phyloP scores from a whole-genome alignment of 2,329 filamentous ascomycete genomes.

The Hypoxylon sp. region DNA sequence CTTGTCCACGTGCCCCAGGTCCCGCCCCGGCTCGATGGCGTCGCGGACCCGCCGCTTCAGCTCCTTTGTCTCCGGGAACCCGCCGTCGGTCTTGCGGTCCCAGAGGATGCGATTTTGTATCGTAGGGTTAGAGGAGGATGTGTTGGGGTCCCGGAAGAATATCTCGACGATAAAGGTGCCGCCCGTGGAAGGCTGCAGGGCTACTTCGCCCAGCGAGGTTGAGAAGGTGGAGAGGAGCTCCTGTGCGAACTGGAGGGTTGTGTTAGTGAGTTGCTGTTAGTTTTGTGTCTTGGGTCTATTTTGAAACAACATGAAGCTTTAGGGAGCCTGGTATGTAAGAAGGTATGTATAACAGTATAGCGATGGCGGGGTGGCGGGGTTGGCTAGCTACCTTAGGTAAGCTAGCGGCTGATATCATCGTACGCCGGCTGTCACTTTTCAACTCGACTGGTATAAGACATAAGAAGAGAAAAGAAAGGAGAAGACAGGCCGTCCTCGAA shows the following conservation, averaged over 20 bases:
- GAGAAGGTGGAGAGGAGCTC: constrained; percentile 95
- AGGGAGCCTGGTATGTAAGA: not conserved
- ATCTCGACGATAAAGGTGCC: constrained; percentile 85
- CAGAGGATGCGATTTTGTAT: constrained; percentile 70
- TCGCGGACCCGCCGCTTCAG: constrained; percentile 87
- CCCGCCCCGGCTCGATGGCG: constrained; percentile 79
- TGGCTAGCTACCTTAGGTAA: too few relatives aligned
- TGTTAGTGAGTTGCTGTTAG: too few relatives aligned
- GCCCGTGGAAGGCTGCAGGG: constrained; percentile 85
- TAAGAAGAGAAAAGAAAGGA: constrained; percentile 11
- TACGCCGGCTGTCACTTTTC: not conserved
- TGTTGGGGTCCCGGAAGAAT: constrained; percentile 44
- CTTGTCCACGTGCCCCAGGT: constrained; percentile 85
- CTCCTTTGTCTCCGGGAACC: constrained; percentile 94
- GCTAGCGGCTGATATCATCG: constrained; percentile 3
- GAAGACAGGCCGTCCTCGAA: not conserved
- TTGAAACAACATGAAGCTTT: too few relatives aligned
- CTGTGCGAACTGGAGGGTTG: constrained; percentile 78
- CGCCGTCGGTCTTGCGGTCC: constrained; percentile 88
- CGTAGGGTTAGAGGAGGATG: constrained; percentile 53
- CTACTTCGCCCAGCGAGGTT: constrained; percentile 84
- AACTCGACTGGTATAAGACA: constrained; percentile 8
- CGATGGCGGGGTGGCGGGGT: constrained; percentile 7
- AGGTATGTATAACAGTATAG: too few relatives aligned
- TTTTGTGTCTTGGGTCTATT: too few relatives aligned